Conservation (phyloP, 495 filamentous ascomycete genomes). For the Penicillium simplicissimum region DNA sequence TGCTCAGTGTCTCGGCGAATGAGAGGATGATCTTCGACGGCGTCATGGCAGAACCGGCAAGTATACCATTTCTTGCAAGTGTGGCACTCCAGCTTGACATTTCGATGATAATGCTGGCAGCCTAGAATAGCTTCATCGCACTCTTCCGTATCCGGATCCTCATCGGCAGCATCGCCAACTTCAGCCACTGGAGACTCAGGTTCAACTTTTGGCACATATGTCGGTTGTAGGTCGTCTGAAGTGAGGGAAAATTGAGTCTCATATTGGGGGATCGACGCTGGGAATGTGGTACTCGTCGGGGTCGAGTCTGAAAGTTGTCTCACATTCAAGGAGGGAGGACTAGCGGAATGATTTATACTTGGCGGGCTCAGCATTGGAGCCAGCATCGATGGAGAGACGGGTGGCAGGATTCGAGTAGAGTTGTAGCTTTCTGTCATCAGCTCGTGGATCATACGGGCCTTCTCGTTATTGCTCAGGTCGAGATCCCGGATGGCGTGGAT, state of each 20-base stretch:
- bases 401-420: constrained; percentile 39
- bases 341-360: constrained; percentile 37
- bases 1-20: constrained; percentile 81
- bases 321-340: constrained; percentile 35
- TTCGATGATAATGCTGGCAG: constrained; percentile 91
- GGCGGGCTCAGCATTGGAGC: constrained; percentile 39
- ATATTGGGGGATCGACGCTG: constrained; percentile 29
- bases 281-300: constrained; percentile 33
- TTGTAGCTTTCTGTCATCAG: constrained; percentile 81
- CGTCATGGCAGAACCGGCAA: constrained; percentile 94
- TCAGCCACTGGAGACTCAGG: constrained; percentile 43
- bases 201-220: constrained; percentile 59
- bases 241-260: constrained; percentile 67
- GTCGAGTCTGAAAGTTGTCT: constrained; percentile 30
- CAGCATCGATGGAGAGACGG: constrained; percentile 24
- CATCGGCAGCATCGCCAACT: constrained; percentile 34
- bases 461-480: constrained; percentile 65
- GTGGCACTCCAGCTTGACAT: constrained; percentile 92
- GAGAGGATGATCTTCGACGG: constrained; percentile 77
- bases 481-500: constrained; percentile 74
- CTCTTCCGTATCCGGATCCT: constrained; percentile 45
- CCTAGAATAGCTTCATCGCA: constrained; percentile 58
- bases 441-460: constrained; percentile 80
- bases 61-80: constrained; percentile 91
- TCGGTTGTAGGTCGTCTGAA: constrained; percentile 68